These are phyloP conservation scores for Baorangia bicolor DNA, from an alignment of 768 basidiomycete genomes.

Conservation along the genomic window DNA sequence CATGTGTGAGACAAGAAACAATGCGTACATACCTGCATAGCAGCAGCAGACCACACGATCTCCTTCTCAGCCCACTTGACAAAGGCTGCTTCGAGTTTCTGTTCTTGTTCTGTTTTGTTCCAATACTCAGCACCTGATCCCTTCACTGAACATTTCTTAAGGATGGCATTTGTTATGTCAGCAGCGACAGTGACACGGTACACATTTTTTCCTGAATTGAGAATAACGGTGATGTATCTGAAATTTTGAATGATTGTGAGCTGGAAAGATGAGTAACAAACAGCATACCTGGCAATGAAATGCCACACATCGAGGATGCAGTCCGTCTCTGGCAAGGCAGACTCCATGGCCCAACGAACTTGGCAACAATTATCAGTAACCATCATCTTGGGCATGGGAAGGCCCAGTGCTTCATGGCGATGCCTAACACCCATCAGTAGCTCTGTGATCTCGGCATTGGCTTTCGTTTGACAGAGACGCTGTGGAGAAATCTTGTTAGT, in stretches of 20 bases:
- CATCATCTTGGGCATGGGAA: slow-evolving; percentile 10
- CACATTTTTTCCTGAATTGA: slow-evolving; percentile 8
- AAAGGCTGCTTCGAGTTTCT: slow-evolving; percentile 5
- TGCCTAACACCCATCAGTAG: not conserved
- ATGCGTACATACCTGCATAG: slow-evolving; percentile 9
- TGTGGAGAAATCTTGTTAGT: no score
- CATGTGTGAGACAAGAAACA: no score
- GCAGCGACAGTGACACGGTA: not conserved
- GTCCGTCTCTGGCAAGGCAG: not conserved
- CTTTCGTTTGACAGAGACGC: not conserved
- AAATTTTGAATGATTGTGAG: not conserved
- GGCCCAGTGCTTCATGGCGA: not conserved
- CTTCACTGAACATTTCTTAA: slow-evolving; percentile 8
- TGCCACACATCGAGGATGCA: slow-evolving; percentile 20
- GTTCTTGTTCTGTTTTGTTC: slow-evolving; percentile 16
- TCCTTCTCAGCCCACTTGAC: slow-evolving; percentile 13
- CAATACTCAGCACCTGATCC: slow-evolving; percentile 15
- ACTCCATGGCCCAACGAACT: slow-evolving; percentile 1
- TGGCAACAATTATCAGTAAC: slow-evolving; percentile 25
- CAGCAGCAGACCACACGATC: slow-evolving; percentile 19
- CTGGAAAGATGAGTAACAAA: not conserved
- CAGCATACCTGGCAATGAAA: slow-evolving; percentile 17
- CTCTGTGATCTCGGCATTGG: not conserved
- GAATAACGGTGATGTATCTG: slow-evolving; percentile 13
- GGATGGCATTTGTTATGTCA: slow-evolving; percentile 12